phyloP scores from a whole-genome alignment of 1,284 basidiomycete genomes.

The Quambalaria eucalypti region DNA sequence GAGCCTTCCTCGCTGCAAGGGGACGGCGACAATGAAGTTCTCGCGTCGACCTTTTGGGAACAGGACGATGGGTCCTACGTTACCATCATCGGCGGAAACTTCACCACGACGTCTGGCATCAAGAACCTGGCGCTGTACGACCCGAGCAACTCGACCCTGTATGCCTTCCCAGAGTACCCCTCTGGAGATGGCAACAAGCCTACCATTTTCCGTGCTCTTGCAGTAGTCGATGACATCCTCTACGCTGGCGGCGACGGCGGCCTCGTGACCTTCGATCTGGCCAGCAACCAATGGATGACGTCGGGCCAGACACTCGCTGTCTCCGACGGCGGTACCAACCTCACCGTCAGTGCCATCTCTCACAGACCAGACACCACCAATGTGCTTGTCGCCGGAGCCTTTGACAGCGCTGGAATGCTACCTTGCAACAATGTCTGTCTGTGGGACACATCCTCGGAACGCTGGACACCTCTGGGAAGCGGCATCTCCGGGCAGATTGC shows the following conservation, averaged over 20 bases:
- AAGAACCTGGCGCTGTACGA: conserved; percentile 69
- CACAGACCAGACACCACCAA: conserved; percentile 59
- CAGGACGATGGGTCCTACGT: conserved; percentile 55
- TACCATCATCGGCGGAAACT: conserved; percentile 81
- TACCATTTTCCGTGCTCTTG: conserved; percentile 56
- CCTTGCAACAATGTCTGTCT: conserved; percentile 71
- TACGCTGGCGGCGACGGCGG: conserved; percentile 41
- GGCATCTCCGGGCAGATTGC: conserved; percentile 75
- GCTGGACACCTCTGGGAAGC: conserved; percentile 72
- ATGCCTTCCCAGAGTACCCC: conserved; percentile 51
- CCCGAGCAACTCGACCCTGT: conserved; percentile 50
- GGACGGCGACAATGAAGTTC: conserved; percentile 65
- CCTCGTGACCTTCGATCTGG: conserved; percentile 29
- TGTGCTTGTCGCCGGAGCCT: conserved; percentile 76
- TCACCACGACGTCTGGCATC: conserved; percentile 56
- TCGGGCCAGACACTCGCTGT: conserved; percentile 21
- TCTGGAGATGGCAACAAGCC: conserved; percentile 49
- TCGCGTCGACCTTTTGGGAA: conserved; percentile 81
- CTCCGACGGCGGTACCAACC: conserved; percentile 39
- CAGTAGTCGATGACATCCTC: conserved; percentile 30
- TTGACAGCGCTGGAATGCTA: conserved; percentile 67
- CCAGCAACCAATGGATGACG: conserved; percentile 22
- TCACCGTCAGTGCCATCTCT: conserved; percentile 67
- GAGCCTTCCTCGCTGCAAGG: conserved; percentile 50
- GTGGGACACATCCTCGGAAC: conserved; percentile 59